Evolutionary conservation across 345 rosid species (phyloP), one percentile per base, ranked within the genome.

Genomic region (Erodium maritimum): DNA sequence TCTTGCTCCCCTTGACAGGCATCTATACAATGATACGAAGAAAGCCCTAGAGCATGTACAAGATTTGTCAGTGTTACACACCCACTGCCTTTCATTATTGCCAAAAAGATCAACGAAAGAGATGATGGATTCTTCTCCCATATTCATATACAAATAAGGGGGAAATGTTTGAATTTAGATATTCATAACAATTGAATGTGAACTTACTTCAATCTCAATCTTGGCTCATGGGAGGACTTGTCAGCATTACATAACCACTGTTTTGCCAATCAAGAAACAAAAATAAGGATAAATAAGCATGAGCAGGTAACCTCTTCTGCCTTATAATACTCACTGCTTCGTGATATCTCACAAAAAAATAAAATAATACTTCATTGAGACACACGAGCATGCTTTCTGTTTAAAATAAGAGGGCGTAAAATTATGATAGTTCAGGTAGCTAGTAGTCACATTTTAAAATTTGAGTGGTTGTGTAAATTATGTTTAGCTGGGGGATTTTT

Each of bases 171-270:
- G n/a, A n/a, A n/a, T n/a, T n/a, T n/a, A n/a, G n/a, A n/a, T n/a
- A n/a, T n/a, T n/a, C n/a, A n/a, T n/a, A n/a, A n/a, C n/a, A n/a
- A n/a, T n/a, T n/a, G 46, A 37, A 37, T 37, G 6, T 17, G 13
- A 62, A 71, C 90, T 23, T 86, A 89, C 96, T 89, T 93, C 69
- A 89, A 67, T 75, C 99, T 78, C 64, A 83, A 69, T 57, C 73
- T 82, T 55, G 96, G 99, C 70, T 93, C 90, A 67, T 89, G 99
- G 4, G 86, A 87, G 60, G 99, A 87, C 85, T 93, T 93, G 67
- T 93, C 95, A 5, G 95, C 95, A 77, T 93, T 93, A 84, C 99
- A 93, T 66, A 89, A 68, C 96, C 99, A 93, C 95, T 89, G 80
- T 12, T 37, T 37, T 37, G 46, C 46, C 46, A 37, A 37, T 37